phyloP scores from a whole-genome alignment of 345 rosid species.

The Cardamine resedifolia region DNA sequence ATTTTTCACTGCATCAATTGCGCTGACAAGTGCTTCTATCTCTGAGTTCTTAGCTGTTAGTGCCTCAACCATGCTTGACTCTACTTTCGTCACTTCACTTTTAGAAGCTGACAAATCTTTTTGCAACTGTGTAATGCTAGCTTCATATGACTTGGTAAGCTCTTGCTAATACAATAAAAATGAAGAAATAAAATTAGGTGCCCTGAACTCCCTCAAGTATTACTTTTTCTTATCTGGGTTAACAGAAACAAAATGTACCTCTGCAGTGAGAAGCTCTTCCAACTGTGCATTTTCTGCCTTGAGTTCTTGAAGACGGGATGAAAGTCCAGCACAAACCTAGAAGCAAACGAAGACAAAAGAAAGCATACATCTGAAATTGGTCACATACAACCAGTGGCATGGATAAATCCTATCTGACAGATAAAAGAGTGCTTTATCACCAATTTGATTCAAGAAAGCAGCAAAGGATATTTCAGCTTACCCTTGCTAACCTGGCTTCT shows the following conservation, averaged over 20 bases:
- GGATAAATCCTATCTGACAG: not conserved
- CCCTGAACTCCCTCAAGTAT: slow-evolving; percentile 17
- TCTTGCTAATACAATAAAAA: slow-evolving; percentile 68
- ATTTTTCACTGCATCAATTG: slow-evolving; percentile 76
- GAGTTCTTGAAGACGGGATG: slow-evolving; percentile 94
- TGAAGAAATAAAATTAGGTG: slow-evolving; percentile 27
- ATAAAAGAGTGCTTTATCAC: slow-evolving; percentile 3
- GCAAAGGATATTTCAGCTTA: slow-evolving; percentile 41
- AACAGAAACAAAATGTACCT: slow-evolving; percentile 48
- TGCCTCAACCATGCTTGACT: slow-evolving; percentile 83
- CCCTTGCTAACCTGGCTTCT: slow-evolving; percentile 98
- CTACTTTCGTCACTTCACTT: slow-evolving; percentile 76
- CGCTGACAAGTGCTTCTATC: slow-evolving; percentile 75
- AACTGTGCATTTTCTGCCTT: slow-evolving; percentile 96
- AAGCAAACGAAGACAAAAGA: slow-evolving; percentile 13
- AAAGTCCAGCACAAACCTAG: slow-evolving; percentile 95
- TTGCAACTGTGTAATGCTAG: slow-evolving; percentile 78
- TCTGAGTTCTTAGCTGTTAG: slow-evolving; percentile 91
- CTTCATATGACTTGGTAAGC: slow-evolving; percentile 87
- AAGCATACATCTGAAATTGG: slow-evolving; percentile 1
- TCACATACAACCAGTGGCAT: slow-evolving; percentile 6
- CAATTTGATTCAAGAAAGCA: slow-evolving; percentile 6
- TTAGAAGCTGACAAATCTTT: slow-evolving; percentile 74
- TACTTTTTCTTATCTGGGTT: not conserved
- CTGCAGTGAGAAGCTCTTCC: slow-evolving; percentile 95